Evolutionary conservation across 2,329 filamentous ascomycete species (phyloP), one percentile per base, ranked within the genome.

Genomic region (Neopestalotiopsis rosae): DNA sequence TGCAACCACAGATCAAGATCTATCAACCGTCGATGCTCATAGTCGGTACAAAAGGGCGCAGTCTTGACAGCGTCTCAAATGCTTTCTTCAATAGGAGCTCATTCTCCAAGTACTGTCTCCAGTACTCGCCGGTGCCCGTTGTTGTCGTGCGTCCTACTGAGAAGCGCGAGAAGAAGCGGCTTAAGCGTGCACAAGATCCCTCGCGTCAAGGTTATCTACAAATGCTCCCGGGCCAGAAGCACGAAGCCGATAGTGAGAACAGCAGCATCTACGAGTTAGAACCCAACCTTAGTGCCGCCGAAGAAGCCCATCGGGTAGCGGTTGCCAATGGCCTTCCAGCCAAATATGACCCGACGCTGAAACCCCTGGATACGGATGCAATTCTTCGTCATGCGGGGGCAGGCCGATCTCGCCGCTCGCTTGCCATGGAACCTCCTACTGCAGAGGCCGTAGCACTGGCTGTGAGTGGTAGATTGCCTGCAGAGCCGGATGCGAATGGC

Each of bases 81-180:
- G 85, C 97, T 38, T 88, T 97, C 57, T 94, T 93, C 63, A 88
- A 87, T 40, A 83, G 87, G 58, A 96, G 94, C 72, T 96, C 93
- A 0, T 95, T 97, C 59, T 97, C 94, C 32, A 97, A 97, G 78
- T 98, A 97, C 81, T 97, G 95, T 76, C 86, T 97, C 13, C 95
- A 98, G 78, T 95, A 97, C 79, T 97, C 93, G 1, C 94, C 95
- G 0, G 93, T 98, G 1, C 95, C 95, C 1, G 95, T 97, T 7
- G 95, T 97, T 38, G 95, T 98, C 40, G 95, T 97, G 10, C 89
- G 95, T 4, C 94, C 95, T 45, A 92, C 92, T 40, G 92, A 93
- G 70, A 97, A 97, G 82, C 91, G 95, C 24, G 89, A 93, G 77
- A 96, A 96, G 82, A 97, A 97, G 83, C 97, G 96, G 81, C 87